These are phyloP conservation scores for Elsinoe ampelina DNA, from an alignment of 2,329 filamentous ascomycete species.

Conservation along the genomic window DNA sequence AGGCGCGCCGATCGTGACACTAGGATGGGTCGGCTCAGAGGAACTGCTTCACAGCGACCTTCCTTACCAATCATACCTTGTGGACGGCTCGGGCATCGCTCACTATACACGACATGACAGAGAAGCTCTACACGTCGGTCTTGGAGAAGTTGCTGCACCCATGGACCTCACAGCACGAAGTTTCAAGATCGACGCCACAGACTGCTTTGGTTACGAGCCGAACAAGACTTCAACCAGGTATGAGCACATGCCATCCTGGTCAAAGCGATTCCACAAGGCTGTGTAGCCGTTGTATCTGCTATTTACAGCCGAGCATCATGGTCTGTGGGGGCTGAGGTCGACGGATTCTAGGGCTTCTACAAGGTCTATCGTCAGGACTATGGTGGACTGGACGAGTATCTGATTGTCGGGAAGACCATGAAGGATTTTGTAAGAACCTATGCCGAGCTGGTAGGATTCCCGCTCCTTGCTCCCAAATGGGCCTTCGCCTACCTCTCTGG, in stretches of 20 bases:
- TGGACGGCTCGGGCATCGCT: slow-evolving; percentile 52
- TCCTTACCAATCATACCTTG: slow-evolving; percentile 54
- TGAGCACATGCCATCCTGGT: slow-evolving; percentile 67
- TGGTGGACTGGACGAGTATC: slow-evolving; percentile 62
- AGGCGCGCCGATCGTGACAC: slow-evolving; percentile 47
- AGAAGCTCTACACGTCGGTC: slow-evolving; percentile 56
- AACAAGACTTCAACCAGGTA: slow-evolving; percentile 64
- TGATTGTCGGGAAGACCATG: slow-evolving; percentile 56
- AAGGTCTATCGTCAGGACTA: slow-evolving; percentile 66
- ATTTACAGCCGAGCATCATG: slow-evolving; percentile 56
- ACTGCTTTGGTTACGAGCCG: slow-evolving; percentile 65
- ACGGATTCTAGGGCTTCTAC: slow-evolving; percentile 66
- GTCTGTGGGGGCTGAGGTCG: slow-evolving; percentile 61
- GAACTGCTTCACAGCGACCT: slow-evolving; percentile 54
- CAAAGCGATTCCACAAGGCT: slow-evolving; percentile 55
- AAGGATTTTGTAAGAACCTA: slow-evolving; percentile 58
- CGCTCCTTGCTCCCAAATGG: slow-evolving; percentile 59
- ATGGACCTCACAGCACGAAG: slow-evolving; percentile 61
- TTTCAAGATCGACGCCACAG: slow-evolving; percentile 59
- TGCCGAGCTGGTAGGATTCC: slow-evolving; percentile 59
- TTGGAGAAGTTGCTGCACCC: slow-evolving; percentile 63
- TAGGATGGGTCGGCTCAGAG: slow-evolving; percentile 41
- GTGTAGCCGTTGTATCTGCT: slow-evolving; percentile 59
- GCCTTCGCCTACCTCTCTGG: slow-evolving; percentile 65
- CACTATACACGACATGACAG: slow-evolving; percentile 57